Base-by-base conservation (phyloP, 495 filamentous ascomycete species). In the Aspergillus ostianus region DNA sequence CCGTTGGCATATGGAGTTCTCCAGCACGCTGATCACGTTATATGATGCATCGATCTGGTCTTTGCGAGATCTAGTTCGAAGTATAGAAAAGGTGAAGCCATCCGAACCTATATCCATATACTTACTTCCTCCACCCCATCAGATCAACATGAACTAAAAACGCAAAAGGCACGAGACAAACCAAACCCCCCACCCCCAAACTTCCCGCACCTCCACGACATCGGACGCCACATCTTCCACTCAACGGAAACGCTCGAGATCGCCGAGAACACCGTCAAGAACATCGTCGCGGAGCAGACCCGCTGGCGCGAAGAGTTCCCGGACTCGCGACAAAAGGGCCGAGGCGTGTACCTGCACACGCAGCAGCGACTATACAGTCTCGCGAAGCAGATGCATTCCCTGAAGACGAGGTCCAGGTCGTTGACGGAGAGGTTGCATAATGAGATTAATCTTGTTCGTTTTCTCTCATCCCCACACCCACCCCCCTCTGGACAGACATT, bases 201-300 rank as follows among this genome's bases (percentile, higher is more conserved):
- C 53, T 77, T 78, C 53, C 47, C 60, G 44, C 53, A 58, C 7
- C 64, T 80, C 10, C 76, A 83, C 66, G 78, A 83, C 46, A 70
- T 77, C 54, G 71, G 73, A n/a, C 73, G 80, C 13, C 80, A 82
- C 56, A 71, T 71, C 7, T 75, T 78, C 26, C 77, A 84, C 58
- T 69, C 73, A 20, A 72, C 70, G 4, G 79, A 82, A 52, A 77
- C 73, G 1, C 70, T 82, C 12, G 70, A 77, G 18, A 67, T 80
- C 6, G 73, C 75, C 1, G 55, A 65, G 5, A 59, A 73, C 50
- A 76, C 70, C 3, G 54, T 80, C 36, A 48, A 70, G 13, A 67
- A 60, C 52, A 73, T 81, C 6, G 51, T 73, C 20, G 49, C 51
- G 8, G 70, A 77, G 10, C 70, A 78, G 13, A 12, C 36, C 0